phyloP scores from a whole-genome alignment of 768 basidiomycete species.

The Suillus cothurnatus region DNA sequence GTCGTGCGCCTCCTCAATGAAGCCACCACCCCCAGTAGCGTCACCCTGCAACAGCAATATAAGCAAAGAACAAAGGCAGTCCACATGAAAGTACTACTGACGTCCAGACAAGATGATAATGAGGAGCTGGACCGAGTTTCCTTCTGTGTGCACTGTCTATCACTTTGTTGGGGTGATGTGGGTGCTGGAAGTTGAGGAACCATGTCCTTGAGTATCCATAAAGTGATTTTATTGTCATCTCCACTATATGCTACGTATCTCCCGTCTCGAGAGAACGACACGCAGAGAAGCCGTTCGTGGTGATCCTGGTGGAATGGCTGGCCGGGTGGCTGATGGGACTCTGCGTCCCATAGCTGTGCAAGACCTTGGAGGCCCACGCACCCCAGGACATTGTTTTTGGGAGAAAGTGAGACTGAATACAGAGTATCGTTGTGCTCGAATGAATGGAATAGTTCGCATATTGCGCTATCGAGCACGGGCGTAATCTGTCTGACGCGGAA shows the following conservation, averaged over 20 bases:
- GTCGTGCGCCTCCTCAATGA: not conserved
- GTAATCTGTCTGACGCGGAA: not conserved
- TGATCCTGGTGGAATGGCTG: not conserved
- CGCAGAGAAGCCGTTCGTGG: not conserved
- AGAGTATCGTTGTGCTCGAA: not conserved
- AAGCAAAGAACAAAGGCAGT: not conserved
- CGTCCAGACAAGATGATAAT: not conserved
- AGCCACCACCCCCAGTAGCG: not conserved
- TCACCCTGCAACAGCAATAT: not conserved
- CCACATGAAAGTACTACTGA: not conserved
- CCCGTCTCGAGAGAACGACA: not conserved
- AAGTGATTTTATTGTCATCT: not conserved
- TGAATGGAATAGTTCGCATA: not conserved
- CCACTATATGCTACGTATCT: not conserved
- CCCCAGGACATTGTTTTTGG: not conserved
- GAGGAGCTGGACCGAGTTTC: not conserved
- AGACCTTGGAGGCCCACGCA: not conserved
- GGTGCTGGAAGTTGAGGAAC: not conserved
- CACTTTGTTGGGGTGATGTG: not conserved
- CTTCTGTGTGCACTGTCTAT: not conserved
- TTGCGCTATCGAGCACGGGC: not conserved
- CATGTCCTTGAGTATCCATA: not conserved
- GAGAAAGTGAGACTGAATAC: not conserved
- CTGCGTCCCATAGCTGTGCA: slow-evolving; percentile 1
- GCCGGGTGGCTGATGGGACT: not conserved